These are phyloP conservation scores for Theileria equi DNA, from an alignment of 169 alveolate species.

Conservation along the genomic window DNA sequence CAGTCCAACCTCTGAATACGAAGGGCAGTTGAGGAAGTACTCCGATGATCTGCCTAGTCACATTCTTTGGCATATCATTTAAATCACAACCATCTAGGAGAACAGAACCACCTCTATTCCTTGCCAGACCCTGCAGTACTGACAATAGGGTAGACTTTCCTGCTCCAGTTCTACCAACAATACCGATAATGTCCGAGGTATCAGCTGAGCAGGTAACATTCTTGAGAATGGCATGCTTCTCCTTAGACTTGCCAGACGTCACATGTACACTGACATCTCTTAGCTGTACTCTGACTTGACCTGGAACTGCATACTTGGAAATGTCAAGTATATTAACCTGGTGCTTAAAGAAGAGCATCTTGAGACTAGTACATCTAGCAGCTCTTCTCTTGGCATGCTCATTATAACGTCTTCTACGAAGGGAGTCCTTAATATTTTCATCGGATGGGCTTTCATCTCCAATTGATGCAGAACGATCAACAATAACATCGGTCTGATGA, in stretches of 20 bases:
- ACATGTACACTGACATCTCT: conserved; percentile 7
- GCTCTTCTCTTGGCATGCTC: too few species aligned
- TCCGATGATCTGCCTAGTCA: conserved; percentile 46
- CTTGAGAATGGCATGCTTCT: conserved; percentile 3
- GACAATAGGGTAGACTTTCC: conserved; percentile 60
- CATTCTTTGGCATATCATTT: conserved; percentile 26
- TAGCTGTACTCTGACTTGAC: conserved; percentile 4
- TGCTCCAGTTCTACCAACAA: conserved; percentile 63
- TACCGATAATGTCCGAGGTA: conserved; percentile 40
- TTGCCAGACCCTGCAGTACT: conserved; percentile 21
- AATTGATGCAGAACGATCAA: too few species aligned
- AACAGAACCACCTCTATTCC: conserved; percentile 36
- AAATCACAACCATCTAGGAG: conserved; percentile 58
- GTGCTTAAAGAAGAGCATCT: not conserved
- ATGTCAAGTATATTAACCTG: not conserved
- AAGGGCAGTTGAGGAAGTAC: conserved; percentile 58
- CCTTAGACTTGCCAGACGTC: not conserved
- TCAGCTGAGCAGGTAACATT: conserved; percentile 19
- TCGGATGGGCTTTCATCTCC: too few species aligned
- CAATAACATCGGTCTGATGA: conserved; percentile 5
- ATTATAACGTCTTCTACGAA: too few species aligned
- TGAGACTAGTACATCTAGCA: too few species aligned
- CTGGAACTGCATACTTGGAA: not conserved
- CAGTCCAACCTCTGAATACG: conserved; percentile 64
- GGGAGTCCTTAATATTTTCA: too few species aligned